phyloP scores from a whole-genome alignment of 371 early-diverging fungal species.

The Mucor plumbeus region DNA sequence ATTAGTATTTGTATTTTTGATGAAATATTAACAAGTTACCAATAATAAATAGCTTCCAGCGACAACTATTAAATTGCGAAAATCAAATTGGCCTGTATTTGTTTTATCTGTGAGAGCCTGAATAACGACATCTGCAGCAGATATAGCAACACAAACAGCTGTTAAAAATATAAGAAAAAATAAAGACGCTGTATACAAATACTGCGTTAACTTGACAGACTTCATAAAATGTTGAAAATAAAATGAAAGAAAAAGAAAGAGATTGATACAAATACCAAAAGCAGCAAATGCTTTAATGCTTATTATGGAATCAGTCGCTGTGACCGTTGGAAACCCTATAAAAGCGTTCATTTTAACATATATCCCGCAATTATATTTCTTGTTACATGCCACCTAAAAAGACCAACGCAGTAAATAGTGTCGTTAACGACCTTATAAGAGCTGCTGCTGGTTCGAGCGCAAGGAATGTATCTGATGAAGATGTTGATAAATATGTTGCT shows the following conservation, averaged over 20 bases:
- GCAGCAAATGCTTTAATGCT: slow-evolving; percentile 8
- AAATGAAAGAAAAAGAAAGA: slow-evolving; percentile 1
- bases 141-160: slow-evolving; percentile 61
- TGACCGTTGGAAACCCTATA: background rate
- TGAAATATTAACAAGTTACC: slow-evolving; percentile 26
- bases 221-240: slow-evolving; percentile 18
- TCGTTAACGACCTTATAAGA: slow-evolving; percentile 57
- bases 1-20: background rate
- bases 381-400: slow-evolving; percentile 6
- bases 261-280: background rate
- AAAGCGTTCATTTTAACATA: background rate
- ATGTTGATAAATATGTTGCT: slow-evolving; percentile 75
- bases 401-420: slow-evolving; percentile 26
- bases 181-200: slow-evolving; percentile 45
- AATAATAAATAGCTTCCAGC: slow-evolving; percentile 60
- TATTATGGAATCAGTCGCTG: background rate
- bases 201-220: slow-evolving; percentile 26
- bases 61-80: slow-evolving; percentile 62
- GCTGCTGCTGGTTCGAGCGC: slow-evolving; percentile 65
- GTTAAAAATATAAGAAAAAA: slow-evolving; percentile 42
- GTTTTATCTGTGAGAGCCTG: slow-evolving; percentile 58
- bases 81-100: slow-evolving; percentile 44
- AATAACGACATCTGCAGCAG: slow-evolving; percentile 67
- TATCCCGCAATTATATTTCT: background rate
- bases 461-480: slow-evolving; percentile 56